Percentiles rank a stretch among this genome's conserved stretches.
Conservation (phyloP, 73 alveolate species). For the Tetrahymena elliotti region DNA sequence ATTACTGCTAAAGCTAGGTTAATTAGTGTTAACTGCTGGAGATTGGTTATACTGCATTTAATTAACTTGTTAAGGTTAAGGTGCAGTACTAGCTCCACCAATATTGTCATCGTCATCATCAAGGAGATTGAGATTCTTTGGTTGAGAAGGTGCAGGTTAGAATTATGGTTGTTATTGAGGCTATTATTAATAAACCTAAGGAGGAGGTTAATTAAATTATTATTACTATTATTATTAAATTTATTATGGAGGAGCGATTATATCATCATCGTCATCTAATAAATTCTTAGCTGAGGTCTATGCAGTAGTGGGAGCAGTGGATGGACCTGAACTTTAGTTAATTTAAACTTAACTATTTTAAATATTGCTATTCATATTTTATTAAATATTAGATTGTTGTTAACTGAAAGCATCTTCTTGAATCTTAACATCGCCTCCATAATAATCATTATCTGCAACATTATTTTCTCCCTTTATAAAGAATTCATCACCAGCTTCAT, state of each 20-base stretch:
- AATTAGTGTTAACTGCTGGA: not conserved
- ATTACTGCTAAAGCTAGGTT: not conserved
- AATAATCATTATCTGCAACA: not conserved
- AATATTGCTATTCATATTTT: not conserved
- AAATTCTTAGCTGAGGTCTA: not conserved
- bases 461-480: slow-evolving; percentile 11
- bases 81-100: not conserved
- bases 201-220: not conserved
- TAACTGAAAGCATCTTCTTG: not conserved
- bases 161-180: not conserved
- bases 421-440: not conserved
- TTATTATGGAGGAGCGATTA: not conserved
- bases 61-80: not conserved
- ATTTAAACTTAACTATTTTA: not conserved
- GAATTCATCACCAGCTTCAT: slow-evolving; percentile 14
- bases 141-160: not conserved
- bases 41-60: not conserved
- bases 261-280: not conserved
- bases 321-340: not conserved
- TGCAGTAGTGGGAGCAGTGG: not conserved
- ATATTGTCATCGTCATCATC: not conserved
- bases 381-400: not conserved
- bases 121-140: not conserved
- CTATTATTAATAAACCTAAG: not conserved
- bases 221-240: no score